Evolutionary conservation across 352 stramenopile species (phyloP), one percentile per base, ranked within the genome.

Genomic region (Phytophthora idaei): DNA sequence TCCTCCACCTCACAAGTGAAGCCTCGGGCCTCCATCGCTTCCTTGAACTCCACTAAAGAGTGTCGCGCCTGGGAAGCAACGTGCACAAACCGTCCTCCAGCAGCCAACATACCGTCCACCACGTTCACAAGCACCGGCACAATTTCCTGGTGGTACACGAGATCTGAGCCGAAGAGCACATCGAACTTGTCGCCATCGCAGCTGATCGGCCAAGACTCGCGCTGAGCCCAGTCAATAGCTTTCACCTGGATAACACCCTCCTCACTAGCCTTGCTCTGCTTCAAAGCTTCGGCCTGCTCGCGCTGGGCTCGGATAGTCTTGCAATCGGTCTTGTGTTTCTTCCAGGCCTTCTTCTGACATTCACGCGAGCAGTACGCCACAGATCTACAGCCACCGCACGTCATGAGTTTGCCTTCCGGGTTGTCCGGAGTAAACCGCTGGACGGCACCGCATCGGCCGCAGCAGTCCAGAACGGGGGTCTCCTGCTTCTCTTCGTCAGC

Each of bases 261-360:
- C 28, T 64, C 32, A 27, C 12, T 64, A 15, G 44, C 44, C 28
- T 64, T 61, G 41, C 42, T 62, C 48, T 66, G 55, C 51, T 74
- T 74, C n/a, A 55, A 5, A 29, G 57, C 53, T 53, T 64, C 44
- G 17, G 48, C 42, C 32, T 73, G 61, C 37, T 90, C 70, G 17
- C 57, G 63, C 14, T 83, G 68, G 0, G 70, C 57, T 28, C 80
- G 85, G n/a, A 90, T 79, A 32, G 72, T 60, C 59, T 93, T 93
- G 72, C 90, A 97, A 41, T 90, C 80, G 1, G 57, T n/a, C 64
- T 96, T 95, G 79, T 97, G 89, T 27, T 74, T 71, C 55, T 91
- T 95, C 87, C 87, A 97, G 4, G 86, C 87, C 47, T 90, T 89
- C 73, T 94, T 94, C 68, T 97, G 89, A 48, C 87, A 95, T 51